phyloP scores from a whole-genome alignment of 2,329 filamentous ascomycete species.

The Trichophyton simii region DNA sequence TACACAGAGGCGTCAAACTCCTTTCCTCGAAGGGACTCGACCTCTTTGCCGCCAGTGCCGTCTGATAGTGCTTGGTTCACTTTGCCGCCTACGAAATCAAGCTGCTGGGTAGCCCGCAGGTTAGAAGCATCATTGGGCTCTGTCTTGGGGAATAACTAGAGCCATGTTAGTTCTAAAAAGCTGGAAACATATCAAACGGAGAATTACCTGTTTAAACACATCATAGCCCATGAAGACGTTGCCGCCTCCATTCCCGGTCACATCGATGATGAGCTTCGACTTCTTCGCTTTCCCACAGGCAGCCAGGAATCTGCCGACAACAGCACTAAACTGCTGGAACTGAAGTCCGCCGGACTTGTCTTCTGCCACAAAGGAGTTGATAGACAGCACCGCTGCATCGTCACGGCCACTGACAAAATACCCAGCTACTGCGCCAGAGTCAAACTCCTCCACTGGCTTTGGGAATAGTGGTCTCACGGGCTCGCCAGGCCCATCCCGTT shows the following conservation, averaged over 20 bases:
- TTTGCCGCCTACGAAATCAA: conserved; percentile 26
- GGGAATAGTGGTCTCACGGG: conserved; percentile 23
- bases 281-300: conserved; percentile 38
- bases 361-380: conserved; percentile 27
- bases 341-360: conserved; percentile 10
- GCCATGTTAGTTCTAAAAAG: not conserved
- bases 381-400: conserved; percentile 35
- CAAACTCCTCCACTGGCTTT: conserved; percentile 24
- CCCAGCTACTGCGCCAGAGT: conserved; percentile 28
- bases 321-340: conserved; percentile 23
- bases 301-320: conserved; percentile 36
- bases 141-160: conserved; percentile 36
- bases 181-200: not conserved
- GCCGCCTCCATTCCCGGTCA: conserved; percentile 50
- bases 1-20: conserved; percentile 14
- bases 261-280: conserved; percentile 52
- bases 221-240: conserved; percentile 36
- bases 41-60: not conserved
- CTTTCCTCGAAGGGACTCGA: conserved; percentile 6
- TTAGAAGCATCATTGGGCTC: conserved; percentile 36
- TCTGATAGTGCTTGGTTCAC: conserved; percentile 4
- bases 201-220: conserved; percentile 36
- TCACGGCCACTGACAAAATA: conserved; percentile 33
- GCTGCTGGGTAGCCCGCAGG: conserved; percentile 33
- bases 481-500: conserved; percentile 6